Evolutionary conservation across 2,329 filamentous ascomycete species (phyloP).

Genomic region (Ceratocystis ficicola): DNA sequence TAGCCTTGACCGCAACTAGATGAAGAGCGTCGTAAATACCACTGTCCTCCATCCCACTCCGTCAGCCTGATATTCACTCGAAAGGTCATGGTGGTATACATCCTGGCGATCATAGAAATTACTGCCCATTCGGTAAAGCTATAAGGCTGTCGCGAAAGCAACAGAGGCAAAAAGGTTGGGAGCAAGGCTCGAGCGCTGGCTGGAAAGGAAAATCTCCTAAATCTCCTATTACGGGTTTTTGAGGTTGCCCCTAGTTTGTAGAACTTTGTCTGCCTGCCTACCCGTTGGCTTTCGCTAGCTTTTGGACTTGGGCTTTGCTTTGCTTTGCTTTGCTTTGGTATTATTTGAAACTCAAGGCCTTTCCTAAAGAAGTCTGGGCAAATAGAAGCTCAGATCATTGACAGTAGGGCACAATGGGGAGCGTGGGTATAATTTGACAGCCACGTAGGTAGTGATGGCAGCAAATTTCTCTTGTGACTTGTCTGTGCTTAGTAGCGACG

Average conservation of each 20-base stretch:
- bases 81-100: neutral
- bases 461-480: neutral
- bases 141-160: constrained; percentile 9
- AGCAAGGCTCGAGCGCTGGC: constrained; percentile 3
- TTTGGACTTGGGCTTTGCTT: neutral
- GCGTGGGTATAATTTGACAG: constrained; percentile 5
- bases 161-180: constrained; percentile 6
- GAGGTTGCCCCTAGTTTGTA: neutral
- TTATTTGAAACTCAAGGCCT: neutral
- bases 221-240: constrained; percentile 8
- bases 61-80: neutral
- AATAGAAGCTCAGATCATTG: constrained; percentile 1
- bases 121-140: constrained; percentile 4
- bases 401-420: constrained; percentile 6
- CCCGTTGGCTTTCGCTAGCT: neutral
- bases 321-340: neutral
- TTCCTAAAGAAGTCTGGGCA: neutral
- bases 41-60: neutral
- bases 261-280: neutral
- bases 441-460: constrained; percentile 4
- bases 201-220: neutral
- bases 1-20: neutral
- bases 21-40: neutral
- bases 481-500: neutral
- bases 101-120: constrained; percentile 1